Evolutionary conservation across 2,329 filamentous ascomycete genomes (phyloP).

Genomic region (Aspergillus clavatus): DNA sequence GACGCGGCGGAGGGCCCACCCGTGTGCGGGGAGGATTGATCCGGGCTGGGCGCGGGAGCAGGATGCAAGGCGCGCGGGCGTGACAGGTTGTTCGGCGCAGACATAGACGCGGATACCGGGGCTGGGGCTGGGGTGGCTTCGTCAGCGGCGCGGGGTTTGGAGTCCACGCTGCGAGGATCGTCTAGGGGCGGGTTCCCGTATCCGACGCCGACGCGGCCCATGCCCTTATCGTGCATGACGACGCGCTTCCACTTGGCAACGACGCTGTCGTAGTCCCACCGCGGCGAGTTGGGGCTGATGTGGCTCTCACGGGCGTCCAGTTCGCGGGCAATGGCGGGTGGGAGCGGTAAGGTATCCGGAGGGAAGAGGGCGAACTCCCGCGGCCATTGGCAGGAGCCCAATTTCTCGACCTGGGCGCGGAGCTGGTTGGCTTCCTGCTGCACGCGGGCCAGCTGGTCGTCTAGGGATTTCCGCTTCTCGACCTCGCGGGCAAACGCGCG

Average conservation of each 20-base stretch:
- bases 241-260: constrained; percentile 47
- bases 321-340: constrained; percentile 36
- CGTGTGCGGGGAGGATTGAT: constrained; percentile 19
- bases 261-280: constrained; percentile 47
- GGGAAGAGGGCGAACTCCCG: constrained; percentile 47
- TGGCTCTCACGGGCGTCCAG: constrained; percentile 33
- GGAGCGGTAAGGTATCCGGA: constrained; percentile 40
- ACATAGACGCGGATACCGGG: neutral
- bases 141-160: constrained; percentile 8
- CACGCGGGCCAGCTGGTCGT: constrained; percentile 41
- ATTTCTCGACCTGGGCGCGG: constrained; percentile 44
- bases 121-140: constrained; percentile 1
- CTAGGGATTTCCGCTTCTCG: constrained; percentile 41
- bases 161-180: constrained; percentile 9
- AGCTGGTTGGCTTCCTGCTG: constrained; percentile 47
- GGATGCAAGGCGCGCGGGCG: constrained; percentile 13
- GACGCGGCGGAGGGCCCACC: constrained; percentile 21
- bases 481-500: constrained; percentile 44
- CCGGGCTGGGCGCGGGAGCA: constrained; percentile 23
- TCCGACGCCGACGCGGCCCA: constrained; percentile 36
- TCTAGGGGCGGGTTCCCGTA: constrained; percentile 19
- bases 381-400: constrained; percentile 46
- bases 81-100: neutral
- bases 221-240: constrained; percentile 42
- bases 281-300: constrained; percentile 30